Percentiles rank a stretch among this genome's conserved stretches.
These are phyloP conservation scores for Musa balbisiana DNA, from an alignment of 202 grass and related monocot species.

Conservation along the genomic window DNA sequence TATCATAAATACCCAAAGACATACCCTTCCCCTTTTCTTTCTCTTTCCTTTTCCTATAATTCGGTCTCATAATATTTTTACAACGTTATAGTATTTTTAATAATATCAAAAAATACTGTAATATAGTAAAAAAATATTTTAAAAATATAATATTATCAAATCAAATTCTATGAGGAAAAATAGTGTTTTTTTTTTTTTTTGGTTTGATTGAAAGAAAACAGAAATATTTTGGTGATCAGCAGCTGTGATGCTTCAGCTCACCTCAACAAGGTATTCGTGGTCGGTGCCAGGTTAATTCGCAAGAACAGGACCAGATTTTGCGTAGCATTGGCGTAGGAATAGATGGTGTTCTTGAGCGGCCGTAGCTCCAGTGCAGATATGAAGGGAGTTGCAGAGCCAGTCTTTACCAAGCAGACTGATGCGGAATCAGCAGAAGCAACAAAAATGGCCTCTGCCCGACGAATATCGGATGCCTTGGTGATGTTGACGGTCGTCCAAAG, in stretches of 20 bases:
- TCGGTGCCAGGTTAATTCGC: constrained; percentile 20
- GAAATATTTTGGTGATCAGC: too few species aligned
- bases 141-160: too few species aligned
- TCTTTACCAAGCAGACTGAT: constrained; percentile 55
- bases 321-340: constrained; percentile 21
- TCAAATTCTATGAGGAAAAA: too few species aligned
- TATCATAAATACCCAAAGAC: too few species aligned
- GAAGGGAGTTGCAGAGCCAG: constrained; percentile 35
- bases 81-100: too few species aligned
- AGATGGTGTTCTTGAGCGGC: constrained; percentile 32
- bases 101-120: too few species aligned
- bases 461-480: neutral
- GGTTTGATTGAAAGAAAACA: too few species aligned
- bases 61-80: neutral
- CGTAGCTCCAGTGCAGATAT: constrained; percentile 43
- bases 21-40: too few species aligned
- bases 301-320: neutral
- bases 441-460: constrained; percentile 23
- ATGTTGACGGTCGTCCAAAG: constrained; percentile 36
- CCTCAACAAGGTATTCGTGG: neutral
- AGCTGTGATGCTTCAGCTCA: neutral
- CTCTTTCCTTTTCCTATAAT: neutral
- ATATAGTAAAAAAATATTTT: too few species aligned
- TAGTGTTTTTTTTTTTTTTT: too few species aligned
- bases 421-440: constrained; percentile 21